Conservation (phyloP, 257 asterid genomes). For the Solanum medicagineum region DNA sequence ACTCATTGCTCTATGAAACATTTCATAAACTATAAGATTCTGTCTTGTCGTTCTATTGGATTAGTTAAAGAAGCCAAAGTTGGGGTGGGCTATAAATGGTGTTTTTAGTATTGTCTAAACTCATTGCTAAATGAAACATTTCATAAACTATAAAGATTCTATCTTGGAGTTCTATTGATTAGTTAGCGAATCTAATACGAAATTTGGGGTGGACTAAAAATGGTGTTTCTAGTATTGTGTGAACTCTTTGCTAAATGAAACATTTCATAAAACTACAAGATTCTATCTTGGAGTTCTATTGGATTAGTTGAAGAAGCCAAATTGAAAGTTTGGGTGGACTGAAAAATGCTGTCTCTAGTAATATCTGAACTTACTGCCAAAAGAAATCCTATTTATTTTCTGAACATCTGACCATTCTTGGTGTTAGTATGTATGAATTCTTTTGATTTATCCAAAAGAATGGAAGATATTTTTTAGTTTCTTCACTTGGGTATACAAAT, state of each 20-base stretch:
- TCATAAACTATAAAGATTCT: neutral
- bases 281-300: neutral
- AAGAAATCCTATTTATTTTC: neutral
- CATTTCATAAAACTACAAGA: neutral
- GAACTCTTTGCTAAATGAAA: neutral
- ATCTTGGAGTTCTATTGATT: neutral
- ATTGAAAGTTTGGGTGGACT: neutral
- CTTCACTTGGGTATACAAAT: neutral
- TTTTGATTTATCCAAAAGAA: neutral
- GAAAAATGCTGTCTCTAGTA: neutral
- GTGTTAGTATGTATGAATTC: neutral
- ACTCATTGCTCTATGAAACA: neutral
- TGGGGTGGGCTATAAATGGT: neutral
- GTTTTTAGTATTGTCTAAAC: neutral
- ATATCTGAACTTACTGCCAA: neutral
- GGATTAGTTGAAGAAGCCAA: neutral
- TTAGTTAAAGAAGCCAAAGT: neutral
- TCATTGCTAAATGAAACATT: neutral
- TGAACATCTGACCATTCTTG: neutral
- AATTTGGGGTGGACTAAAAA: neutral
- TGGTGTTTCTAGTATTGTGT: neutral
- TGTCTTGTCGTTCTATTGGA: neutral
- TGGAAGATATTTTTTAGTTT: neutral
- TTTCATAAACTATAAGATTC: neutral
- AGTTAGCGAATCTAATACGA: neutral